phyloP scores from a whole-genome alignment of 768 basidiomycete species.

The Kwoniella heveanensis region DNA sequence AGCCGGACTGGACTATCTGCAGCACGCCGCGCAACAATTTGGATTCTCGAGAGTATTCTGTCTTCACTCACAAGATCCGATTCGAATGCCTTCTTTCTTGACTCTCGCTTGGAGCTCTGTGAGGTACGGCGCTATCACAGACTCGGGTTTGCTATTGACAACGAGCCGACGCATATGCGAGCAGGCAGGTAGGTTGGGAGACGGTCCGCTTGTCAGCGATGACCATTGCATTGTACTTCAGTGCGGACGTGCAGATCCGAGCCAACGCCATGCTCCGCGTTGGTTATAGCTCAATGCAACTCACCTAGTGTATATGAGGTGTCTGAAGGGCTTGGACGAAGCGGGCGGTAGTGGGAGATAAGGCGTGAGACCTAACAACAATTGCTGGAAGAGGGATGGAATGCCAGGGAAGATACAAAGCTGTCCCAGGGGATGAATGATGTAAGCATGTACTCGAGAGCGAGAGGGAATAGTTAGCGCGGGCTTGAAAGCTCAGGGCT shows the following conservation, averaged over 20 bases:
- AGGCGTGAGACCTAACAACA: constrained; percentile 71
- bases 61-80: constrained; percentile 76
- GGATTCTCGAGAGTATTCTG: not conserved
- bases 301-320: constrained; percentile 82
- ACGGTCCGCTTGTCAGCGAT: too few relatives aligned
- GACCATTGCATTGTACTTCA: too few relatives aligned
- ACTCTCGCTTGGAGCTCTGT: constrained; percentile 74
- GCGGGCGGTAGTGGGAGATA: constrained; percentile 79
- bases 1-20: too few relatives aligned
- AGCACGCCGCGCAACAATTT: too few relatives aligned
- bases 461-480: not conserved
- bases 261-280: too few relatives aligned
- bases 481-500: not conserved
- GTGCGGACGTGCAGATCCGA: constrained; percentile 6
- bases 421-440: too few relatives aligned
- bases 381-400: constrained; percentile 77
- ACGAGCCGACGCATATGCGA: not conserved
- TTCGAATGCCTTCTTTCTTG: constrained; percentile 72
- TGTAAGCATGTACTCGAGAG: too few relatives aligned
- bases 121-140: constrained; percentile 82
- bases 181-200: too few relatives aligned
- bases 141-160: constrained; percentile 67
- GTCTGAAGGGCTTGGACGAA: constrained; percentile 70
- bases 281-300: too few relatives aligned
- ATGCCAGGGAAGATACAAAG: constrained; percentile 92